Evolutionary conservation across 768 basidiomycete species (phyloP), one percentile per base, ranked within the genome.

Genomic region (Phallus indusiatus): DNA sequence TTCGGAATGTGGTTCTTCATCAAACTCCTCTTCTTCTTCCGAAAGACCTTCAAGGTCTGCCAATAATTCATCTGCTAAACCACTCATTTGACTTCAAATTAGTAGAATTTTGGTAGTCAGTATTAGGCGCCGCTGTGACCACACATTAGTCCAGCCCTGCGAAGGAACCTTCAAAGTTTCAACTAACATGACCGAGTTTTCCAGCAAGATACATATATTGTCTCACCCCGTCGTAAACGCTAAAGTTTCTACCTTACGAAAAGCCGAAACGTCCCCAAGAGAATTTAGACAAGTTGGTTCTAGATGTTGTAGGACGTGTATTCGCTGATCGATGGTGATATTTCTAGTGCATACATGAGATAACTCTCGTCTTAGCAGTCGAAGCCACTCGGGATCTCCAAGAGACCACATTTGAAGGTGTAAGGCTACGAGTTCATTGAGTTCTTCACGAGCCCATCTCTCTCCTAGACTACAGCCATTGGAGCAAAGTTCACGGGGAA

Each of bases 21-120:
- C 76, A 53, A 77, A 73, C 16, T 82, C 70, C 1, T 76, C 77
- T 34, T 78, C 86, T 61, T 84, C 86, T 61, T 84, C 88, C 5
- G 88, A 90, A 58, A 91, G 79, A 52, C 84, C 90, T 50, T 94
- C 91, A 14, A 96, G 84, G 72, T 96, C 94, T 33, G 91, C 92
- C 16, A 96, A 76, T 17, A 97, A 85, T 69, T 95, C 92, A 73
- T 97, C 88, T 20, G 92, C 95, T 28, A 97, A 82, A 54, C 82
- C 82, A 67, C 84, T 84, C 88, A 91, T 91, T 37, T 12, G 55
- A 42, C 42, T 2, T 42, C 2, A 2, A 42, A 2, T 14, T 42
- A n/a, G n/a, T 20, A 51, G 14, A 33, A 22, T 21, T 18, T 21
- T 21, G 28, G 7, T 7, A 7, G n/a, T n/a, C n/a, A 28, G 28